Conservation (phyloP, 2,329 filamentous ascomycete species). For the Claviceps arundinis region DNA sequence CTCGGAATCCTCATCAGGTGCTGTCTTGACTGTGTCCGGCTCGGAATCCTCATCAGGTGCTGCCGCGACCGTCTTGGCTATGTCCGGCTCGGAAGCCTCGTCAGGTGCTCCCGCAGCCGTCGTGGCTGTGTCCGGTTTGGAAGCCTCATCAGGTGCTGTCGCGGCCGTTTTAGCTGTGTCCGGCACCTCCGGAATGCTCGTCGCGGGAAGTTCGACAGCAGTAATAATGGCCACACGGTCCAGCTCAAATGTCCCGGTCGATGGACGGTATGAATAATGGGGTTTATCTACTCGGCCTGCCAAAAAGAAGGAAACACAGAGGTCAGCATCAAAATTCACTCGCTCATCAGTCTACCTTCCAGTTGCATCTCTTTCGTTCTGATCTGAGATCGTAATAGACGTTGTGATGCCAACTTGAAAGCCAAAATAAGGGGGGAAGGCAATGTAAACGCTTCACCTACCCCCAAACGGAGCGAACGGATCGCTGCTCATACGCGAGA, state of each 20-base stretch:
- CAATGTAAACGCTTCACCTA: constrained; percentile 11
- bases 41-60: too few species aligned
- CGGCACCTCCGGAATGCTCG: constrained; percentile 7
- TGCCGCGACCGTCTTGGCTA: too few species aligned
- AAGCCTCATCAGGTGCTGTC: background rate
- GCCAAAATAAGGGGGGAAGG: too few species aligned
- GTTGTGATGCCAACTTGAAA: too few species aligned
- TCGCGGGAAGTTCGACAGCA: constrained; percentile 21
- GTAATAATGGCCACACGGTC: constrained; percentile 17
- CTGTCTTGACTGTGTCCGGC: too few species aligned
- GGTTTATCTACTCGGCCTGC: constrained; percentile 21
- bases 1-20: too few species aligned
- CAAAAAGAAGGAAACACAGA: background rate
- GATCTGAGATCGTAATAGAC: too few species aligned
- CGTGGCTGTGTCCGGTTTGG: too few species aligned
- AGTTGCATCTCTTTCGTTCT: background rate
- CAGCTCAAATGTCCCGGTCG: constrained; percentile 23
- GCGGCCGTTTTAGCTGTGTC: background rate
- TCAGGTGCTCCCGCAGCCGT: too few species aligned
- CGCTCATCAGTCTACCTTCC: background rate
- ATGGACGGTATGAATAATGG: constrained; percentile 14
- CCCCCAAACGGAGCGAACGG: constrained; percentile 33
- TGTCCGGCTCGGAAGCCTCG: too few species aligned
- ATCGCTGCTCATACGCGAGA: constrained; percentile 13
- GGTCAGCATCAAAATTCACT: background rate